Conservation (phyloP, 2,329 filamentous ascomycete genomes). For the Paracamarosporium sp. region DNA sequence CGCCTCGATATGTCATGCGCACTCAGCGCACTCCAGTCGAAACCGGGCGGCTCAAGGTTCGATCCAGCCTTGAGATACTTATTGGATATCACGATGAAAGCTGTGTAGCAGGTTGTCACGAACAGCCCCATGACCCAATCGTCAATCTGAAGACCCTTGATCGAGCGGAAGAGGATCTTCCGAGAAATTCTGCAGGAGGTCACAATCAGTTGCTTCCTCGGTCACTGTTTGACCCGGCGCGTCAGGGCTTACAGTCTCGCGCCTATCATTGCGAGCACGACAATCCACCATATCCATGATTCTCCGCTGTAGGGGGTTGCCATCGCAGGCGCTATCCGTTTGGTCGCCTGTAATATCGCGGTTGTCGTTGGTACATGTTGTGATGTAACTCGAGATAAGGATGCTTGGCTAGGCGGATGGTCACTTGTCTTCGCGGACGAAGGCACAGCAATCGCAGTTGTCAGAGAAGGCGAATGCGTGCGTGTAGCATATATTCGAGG, state of each 20-base stretch:
- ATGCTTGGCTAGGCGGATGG: neutral
- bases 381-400: neutral
- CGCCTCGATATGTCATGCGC: conserved; percentile 42
- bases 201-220: conserved; percentile 1
- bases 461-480: neutral
- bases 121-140: conserved; percentile 64
- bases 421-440: neutral
- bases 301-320: conserved; percentile 45
- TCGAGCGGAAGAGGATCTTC: conserved; percentile 54
- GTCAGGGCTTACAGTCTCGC: conserved; percentile 49
- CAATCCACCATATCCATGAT: conserved; percentile 56
- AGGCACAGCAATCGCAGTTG: neutral
- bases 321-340: neutral
- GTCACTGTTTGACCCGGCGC: neutral
- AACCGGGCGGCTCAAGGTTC: conserved; percentile 54
- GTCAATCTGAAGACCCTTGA: conserved; percentile 59
- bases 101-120: conserved; percentile 57
- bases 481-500: neutral
- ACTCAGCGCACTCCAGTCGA: conserved; percentile 52
- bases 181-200: conserved; percentile 49
- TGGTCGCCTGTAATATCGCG: neutral
- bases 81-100: conserved; percentile 57
- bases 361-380: conserved; percentile 1
- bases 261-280: conserved; percentile 49
- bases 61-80: conserved; percentile 48